A percentile compares a stretch with the other conserved stretches of the same genome.
Evolutionary conservation across 805 yeast genomes (phyloP).

Genomic region (Kodamaea lidongshanica): DNA sequence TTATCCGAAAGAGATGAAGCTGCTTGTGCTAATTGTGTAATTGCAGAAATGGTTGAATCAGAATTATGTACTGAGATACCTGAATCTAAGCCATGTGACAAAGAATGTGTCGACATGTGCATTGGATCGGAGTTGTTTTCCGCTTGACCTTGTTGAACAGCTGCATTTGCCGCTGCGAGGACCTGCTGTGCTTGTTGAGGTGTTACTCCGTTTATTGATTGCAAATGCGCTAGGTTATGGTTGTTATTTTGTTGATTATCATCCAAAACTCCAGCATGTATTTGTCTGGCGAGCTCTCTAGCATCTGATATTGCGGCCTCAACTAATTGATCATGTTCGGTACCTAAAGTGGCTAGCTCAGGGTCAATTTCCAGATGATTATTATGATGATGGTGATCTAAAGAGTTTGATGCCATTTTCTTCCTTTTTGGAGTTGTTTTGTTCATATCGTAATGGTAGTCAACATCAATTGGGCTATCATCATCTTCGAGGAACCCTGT

Average conservation of each 20-base stretch:
- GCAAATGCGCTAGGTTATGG: constrained; percentile 3
- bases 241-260: constrained; percentile 3
- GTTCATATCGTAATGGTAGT: constrained; percentile 7
- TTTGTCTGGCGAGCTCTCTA: constrained; percentile 49
- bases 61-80: constrained; percentile 7
- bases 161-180: constrained; percentile 22
- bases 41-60: constrained; percentile 18
- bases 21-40: constrained; percentile 26
- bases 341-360: constrained; percentile 30
- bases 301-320: constrained; percentile 69
- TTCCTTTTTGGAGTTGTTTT: constrained; percentile 11
- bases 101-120: too few relatives aligned
- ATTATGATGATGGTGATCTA: constrained; percentile 23
- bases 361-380: constrained; percentile 28
- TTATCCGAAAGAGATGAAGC: constrained; percentile 19
- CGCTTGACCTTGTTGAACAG: constrained; percentile 18
- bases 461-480: constrained; percentile 11
- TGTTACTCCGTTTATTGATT: constrained; percentile 14
- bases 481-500: constrained; percentile 23
- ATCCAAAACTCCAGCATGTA: constrained; percentile 7
- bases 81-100: too few relatives aligned
- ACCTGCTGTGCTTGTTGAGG: constrained; percentile 27
- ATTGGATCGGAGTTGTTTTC: too few relatives aligned
- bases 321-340: constrained; percentile 59
- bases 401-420: constrained; percentile 10